phyloP scores from a whole-genome alignment of 495 filamentous ascomycete genomes.

The Copromyces sp. region DNA sequence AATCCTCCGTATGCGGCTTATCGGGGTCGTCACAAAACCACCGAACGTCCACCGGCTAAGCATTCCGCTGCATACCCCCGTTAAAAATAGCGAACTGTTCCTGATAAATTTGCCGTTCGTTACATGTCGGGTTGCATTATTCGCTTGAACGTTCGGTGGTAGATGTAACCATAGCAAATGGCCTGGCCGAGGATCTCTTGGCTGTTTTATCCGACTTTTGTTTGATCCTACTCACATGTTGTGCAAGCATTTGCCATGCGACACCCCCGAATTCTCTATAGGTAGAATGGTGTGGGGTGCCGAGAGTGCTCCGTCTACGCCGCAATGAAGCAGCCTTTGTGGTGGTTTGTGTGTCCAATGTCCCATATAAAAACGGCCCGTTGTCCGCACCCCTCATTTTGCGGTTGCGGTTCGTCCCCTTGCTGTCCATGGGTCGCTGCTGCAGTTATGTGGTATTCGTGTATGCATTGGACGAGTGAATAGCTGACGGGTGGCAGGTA shows the following conservation, averaged over 20 bases:
- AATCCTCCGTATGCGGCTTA: background rate
- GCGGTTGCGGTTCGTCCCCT: background rate
- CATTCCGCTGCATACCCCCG: background rate
- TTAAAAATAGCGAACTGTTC: background rate
- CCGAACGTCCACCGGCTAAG: background rate
- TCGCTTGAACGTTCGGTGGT: background rate
- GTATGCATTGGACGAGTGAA: background rate
- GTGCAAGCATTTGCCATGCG: background rate
- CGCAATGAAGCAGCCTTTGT: background rate
- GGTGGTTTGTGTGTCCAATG: background rate
- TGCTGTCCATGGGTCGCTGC: background rate
- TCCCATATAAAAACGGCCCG: background rate
- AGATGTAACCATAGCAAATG: background rate
- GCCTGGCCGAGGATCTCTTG: background rate
- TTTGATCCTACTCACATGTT: background rate
- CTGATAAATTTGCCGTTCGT: background rate
- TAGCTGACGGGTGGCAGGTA: background rate
- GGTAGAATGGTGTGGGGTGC: background rate
- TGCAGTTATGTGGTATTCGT: background rate
- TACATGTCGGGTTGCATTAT: background rate
- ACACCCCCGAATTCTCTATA: background rate
- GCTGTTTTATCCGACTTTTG: background rate
- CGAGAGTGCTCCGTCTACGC: background rate
- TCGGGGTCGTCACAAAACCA: background rate
- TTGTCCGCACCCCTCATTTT: background rate